These are phyloP conservation scores for Monotropa hypopitys DNA, from an alignment of 179 eudicot genomes.

Conservation along the genomic window DNA sequence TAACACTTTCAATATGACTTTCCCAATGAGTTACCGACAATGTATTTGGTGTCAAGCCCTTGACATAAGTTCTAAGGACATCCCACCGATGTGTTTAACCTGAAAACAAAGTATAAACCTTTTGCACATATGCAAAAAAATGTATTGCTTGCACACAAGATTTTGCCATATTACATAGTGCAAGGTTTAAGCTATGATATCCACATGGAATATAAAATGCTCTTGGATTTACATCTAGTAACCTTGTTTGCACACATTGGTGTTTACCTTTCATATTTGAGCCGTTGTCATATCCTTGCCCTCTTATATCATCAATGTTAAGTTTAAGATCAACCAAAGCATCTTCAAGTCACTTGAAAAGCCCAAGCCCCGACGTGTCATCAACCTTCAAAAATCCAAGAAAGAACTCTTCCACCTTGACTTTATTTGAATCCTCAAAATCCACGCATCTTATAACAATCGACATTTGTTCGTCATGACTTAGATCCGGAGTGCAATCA, in stretches of 20 bases:
- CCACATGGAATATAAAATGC: not conserved
- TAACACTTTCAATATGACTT: not conserved
- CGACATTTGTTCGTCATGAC: not conserved
- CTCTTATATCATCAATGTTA: not conserved
- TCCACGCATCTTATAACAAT: not conserved
- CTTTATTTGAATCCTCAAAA: not conserved
- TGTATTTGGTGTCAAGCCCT: not conserved
- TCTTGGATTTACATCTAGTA: not conserved
- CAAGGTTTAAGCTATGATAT: not conserved
- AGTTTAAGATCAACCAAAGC: not conserved
- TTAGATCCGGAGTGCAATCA: not conserved
- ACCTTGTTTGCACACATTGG: not conserved
- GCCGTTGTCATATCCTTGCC: not conserved
- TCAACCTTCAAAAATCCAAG: not conserved
- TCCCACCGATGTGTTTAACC: not conserved
- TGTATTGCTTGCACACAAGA: not conserved
- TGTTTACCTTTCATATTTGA: not conserved
- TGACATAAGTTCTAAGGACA: not conserved
- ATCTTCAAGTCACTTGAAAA: not conserved
- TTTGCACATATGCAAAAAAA: not conserved
- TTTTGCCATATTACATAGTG: not conserved
- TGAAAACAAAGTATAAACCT: not conserved
- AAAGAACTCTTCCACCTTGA: not conserved
- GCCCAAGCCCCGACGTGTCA: not conserved
- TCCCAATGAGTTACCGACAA: not conserved